Conservation (phyloP, 1,284 basidiomycete genomes). For the Microbotryum violaceum region DNA sequence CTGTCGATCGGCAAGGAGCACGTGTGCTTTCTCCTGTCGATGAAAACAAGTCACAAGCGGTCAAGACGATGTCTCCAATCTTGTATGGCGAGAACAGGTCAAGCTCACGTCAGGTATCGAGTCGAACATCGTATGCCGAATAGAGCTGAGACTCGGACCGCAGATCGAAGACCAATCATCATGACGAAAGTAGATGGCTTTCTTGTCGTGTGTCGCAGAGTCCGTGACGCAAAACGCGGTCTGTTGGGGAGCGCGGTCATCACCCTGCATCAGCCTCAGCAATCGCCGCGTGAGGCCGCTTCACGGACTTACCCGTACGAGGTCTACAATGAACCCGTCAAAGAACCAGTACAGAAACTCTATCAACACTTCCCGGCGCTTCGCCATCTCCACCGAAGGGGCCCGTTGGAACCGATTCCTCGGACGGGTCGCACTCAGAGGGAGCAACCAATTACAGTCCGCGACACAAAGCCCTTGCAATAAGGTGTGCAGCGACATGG, state of each 20-base stretch:
- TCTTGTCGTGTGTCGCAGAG: slow-evolving; percentile 76
- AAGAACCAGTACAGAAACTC: slow-evolving; percentile 92
- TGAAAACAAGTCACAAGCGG: too few species aligned
- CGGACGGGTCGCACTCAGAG: slow-evolving; percentile 42
- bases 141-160: slow-evolving; percentile 63
- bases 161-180: slow-evolving; percentile 87
- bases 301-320: slow-evolving; percentile 58
- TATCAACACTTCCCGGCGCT: slow-evolving; percentile 66
- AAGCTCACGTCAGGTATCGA: slow-evolving; percentile 37
- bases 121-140: slow-evolving; percentile 46
- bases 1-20: slow-evolving; percentile 47
- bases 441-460: slow-evolving; percentile 73
- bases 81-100: neutral
- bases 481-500: slow-evolving; percentile 66
- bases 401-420: slow-evolving; percentile 38
- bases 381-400: slow-evolving; percentile 59
- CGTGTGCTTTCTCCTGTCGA: slow-evolving; percentile 48
- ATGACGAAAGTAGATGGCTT: slow-evolving; percentile 84
- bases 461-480: slow-evolving; percentile 68
- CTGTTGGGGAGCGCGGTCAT: slow-evolving; percentile 43
- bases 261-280: neutral
- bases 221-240: slow-evolving; percentile 93
- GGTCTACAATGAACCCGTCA: slow-evolving; percentile 68
- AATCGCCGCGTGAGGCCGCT: neutral
- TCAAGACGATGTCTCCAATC: too few species aligned